These are phyloP conservation scores for Ophiorrhiza pumila DNA, from an alignment of 257 asterid species.

Conservation along the genomic window DNA sequence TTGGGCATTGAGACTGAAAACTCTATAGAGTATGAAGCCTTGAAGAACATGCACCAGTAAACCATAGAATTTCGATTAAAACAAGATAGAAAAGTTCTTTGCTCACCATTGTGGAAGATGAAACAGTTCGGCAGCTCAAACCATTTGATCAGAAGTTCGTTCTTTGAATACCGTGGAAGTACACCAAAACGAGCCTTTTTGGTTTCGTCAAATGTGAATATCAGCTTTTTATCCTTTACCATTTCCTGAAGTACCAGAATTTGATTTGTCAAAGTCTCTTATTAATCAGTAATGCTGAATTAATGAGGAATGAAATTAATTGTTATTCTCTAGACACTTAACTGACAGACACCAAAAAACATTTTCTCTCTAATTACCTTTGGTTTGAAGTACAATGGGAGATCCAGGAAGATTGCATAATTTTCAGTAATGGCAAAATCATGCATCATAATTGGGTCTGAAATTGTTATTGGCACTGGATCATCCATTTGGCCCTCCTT, in stretches of 20 bases:
- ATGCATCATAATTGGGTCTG: constrained; percentile 90
- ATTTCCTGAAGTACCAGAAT: constrained; percentile 61
- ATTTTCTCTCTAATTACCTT: constrained; percentile 41
- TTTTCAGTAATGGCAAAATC: constrained; percentile 99
- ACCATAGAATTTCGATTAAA: not conserved
- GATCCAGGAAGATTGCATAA: constrained; percentile 92
- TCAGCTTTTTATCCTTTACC: constrained; percentile 74
- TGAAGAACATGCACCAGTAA: not conserved
- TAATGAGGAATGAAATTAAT: not conserved
- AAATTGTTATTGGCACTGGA: constrained; percentile 85
- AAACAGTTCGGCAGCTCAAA: constrained; percentile 98
- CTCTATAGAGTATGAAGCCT: too few relatives aligned
- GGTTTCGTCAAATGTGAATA: constrained; percentile 69
- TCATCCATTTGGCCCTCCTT: constrained; percentile 88
- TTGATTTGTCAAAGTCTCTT: constrained; percentile 4
- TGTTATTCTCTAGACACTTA: not conserved
- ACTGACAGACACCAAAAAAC: not conserved
- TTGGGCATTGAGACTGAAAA: not conserved
- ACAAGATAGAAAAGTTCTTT: constrained; percentile 5
- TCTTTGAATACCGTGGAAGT: constrained; percentile 88
- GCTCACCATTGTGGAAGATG: constrained; percentile 94
- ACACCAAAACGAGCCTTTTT: constrained; percentile 89
- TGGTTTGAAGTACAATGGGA: constrained; percentile 78
- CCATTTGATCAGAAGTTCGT: constrained; percentile 80
- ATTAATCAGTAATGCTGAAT: not conserved